These are phyloP conservation scores for Aleurites moluccanus DNA, from an alignment of 441 rosid genomes.

Conservation along the genomic window DNA sequence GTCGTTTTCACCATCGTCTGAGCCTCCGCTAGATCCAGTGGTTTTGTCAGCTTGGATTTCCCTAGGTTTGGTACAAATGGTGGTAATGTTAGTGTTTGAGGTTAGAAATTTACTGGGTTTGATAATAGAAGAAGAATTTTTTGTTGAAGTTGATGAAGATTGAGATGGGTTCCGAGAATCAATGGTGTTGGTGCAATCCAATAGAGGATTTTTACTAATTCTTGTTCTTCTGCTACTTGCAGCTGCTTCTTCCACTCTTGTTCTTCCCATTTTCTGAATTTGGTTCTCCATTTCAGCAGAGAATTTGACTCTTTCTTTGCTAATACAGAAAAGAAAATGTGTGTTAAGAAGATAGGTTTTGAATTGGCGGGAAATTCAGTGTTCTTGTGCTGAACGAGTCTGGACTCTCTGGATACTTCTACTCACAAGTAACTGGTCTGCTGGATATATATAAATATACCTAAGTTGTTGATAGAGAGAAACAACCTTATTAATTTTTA, in stretches of 20 bases:
- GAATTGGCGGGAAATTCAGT: not conserved
- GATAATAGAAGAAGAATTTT: conserved; percentile 24
- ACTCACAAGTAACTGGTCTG: not conserved
- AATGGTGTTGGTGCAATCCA: conserved; percentile 24
- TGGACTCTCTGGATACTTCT: not conserved
- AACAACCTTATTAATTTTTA: no score
- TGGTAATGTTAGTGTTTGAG: not conserved
- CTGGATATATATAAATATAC: no score
- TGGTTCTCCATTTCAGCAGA: not conserved
- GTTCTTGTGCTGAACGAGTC: not conserved
- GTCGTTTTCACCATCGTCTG: not conserved
- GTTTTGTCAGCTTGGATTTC: not conserved
- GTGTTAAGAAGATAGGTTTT: not conserved
- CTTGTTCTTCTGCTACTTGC: not conserved
- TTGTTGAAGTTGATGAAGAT: conserved; percentile 29
- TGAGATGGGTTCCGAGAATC: conserved; percentile 7
- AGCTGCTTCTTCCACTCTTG: not conserved
- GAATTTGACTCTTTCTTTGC: not conserved
- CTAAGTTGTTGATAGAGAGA: no score
- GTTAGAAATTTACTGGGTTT: conserved; percentile 27
- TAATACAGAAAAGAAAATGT: not conserved
- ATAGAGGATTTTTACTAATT: conserved; percentile 6
- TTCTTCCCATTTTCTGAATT: not conserved
- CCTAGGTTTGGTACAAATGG: not conserved
- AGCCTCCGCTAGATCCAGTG: not conserved